Base-by-base conservation (phyloP, 2,329 filamentous ascomycete species). In the Trichophyton equinum region DNA sequence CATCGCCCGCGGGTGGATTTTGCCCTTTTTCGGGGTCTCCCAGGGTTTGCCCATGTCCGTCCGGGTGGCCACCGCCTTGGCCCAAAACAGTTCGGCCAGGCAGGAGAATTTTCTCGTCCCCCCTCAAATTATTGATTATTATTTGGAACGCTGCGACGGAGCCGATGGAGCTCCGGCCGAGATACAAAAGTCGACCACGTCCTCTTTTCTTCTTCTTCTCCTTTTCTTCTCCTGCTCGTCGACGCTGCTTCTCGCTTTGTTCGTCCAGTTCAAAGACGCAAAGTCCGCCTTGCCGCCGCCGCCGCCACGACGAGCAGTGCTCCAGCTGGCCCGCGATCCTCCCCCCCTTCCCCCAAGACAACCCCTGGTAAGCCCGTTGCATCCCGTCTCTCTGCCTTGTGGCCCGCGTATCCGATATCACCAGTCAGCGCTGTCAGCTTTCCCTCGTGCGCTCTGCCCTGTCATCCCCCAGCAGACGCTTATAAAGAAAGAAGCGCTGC, bases 401-500 rank as follows among this genome's bases (percentile, higher is more conserved):
- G 11, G 49, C 51, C 51, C 33, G 9, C 25, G 6, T 8, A n/a
- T 8, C 51, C 51, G 27, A 20, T 13, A 30, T 4, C 13, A 55
- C 51, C 51, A 55, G 13, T 55, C 51, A 55, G 51, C 27, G 27
- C 27, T 7, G 51, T 36, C 51, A 3, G 51, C 51, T 27, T 55
- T 27, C 51, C 51, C 51, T 20, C 51, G 51, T 36, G 30, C 51
- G 51, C 18, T 3, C 51, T 33, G 51, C 51, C 51, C 18, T 55
- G 51, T 11, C n/a, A 4, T 2, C 15, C 51, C 51, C 46, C 20
- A 51, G 46, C 46, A 7, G 25, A 11, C 20, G 22, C 20, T 55
- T 55, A 55, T 36, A 55, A 55, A 55, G 51, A 27, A 36, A 55
- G 51, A 55, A 55, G 51, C 51, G 27, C 33, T 55, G 51, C 51